Evolutionary conservation across 2,329 filamentous ascomycete species (phyloP), one percentile per base, ranked within the genome.

Genomic region (Penicillium sp.): DNA sequence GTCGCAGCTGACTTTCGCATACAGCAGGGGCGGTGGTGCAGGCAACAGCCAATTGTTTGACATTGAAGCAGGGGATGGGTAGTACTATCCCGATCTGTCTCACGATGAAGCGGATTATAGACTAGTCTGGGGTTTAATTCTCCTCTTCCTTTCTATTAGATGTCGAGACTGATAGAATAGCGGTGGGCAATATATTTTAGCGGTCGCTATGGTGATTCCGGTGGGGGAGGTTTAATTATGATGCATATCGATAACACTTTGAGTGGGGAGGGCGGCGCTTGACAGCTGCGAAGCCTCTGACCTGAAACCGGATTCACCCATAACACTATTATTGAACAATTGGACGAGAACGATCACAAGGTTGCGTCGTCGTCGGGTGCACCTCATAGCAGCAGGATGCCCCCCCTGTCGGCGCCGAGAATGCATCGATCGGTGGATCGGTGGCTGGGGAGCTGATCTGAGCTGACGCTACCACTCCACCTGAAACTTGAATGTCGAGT

Each of bases 381-480:
- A 38, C 28, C 34, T 19, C 26, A 25, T 27, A 31, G 33, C 20
- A 36, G 21, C 30, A 36, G 19, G 36, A n/a, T n/a, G n/a, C 30
- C 14, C 30, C 38, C 27, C 28, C 39, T 45, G 47, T 32, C 34
- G 32, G 34, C 39, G 39, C 33, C 35, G 18, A 33, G 43, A 50
- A 52, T 53, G 44, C 25, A 35, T 33, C 37, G 38, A 41, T 36
- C 26, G 33, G 39, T 48, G 44, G 44, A 48, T 45, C 37, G 51
- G 52, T 55, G 52, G 52, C 52, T 55, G 52, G 52, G 50, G 37
- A 45, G 27, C 26, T 40, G 47, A 45, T 48, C 33, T 14, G 37
- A 50, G 51, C 45, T 52, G 47, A 48, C 34, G 43, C 42, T 48
- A 36, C 30, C 20, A 36, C 42, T 51, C 50, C 48, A 53, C 48